A percentile compares a stretch with the other conserved stretches of the same genome.
Evolutionary conservation across 2,329 filamentous ascomycete species (phyloP).

Genomic region (Colletotrichum costaricense): DNA sequence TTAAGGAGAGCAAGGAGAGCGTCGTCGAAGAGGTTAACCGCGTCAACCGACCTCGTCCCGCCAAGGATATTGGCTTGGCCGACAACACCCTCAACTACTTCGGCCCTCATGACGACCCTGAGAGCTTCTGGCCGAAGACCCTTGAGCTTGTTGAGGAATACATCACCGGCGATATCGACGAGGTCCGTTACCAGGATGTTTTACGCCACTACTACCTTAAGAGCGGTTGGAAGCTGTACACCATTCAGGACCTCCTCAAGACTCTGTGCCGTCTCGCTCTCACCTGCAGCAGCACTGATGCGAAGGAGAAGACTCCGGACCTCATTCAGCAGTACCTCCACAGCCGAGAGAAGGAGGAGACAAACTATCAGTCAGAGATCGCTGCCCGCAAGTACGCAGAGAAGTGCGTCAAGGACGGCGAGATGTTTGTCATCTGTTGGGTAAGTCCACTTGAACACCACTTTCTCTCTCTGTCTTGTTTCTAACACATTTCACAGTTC

Average conservation of each 20-base stretch:
- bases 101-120: slow-evolving; percentile 65
- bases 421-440: slow-evolving; percentile 90
- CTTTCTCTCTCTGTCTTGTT: too few relatives aligned
- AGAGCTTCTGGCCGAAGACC: slow-evolving; percentile 87
- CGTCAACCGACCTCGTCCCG: slow-evolving; percentile 81
- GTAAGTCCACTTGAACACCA: slow-evolving; percentile 64
- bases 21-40: slow-evolving; percentile 81
- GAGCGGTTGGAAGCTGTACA: slow-evolving; percentile 93
- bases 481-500: slow-evolving; percentile 62
- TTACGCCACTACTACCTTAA: slow-evolving; percentile 92
- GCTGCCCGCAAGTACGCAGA: slow-evolving; percentile 92
- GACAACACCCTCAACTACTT: slow-evolving; percentile 86
- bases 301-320: slow-evolving; percentile 93
- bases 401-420: slow-evolving; percentile 91
- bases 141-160: slow-evolving; percentile 88
- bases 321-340: slow-evolving; percentile 88
- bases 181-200: slow-evolving; percentile 87
- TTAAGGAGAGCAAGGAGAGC: slow-evolving; percentile 82
- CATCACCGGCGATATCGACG: slow-evolving; percentile 84
- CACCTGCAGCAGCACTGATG: slow-evolving; percentile 85
- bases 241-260: slow-evolving; percentile 87
- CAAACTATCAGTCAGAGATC: slow-evolving; percentile 90
- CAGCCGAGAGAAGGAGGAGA: slow-evolving; percentile 84
- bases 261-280: slow-evolving; percentile 84
- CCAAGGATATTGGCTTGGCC: slow-evolving; percentile 84